phyloP scores from a whole-genome alignment of 768 basidiomycete genomes.

The Mycena alexandri region DNA sequence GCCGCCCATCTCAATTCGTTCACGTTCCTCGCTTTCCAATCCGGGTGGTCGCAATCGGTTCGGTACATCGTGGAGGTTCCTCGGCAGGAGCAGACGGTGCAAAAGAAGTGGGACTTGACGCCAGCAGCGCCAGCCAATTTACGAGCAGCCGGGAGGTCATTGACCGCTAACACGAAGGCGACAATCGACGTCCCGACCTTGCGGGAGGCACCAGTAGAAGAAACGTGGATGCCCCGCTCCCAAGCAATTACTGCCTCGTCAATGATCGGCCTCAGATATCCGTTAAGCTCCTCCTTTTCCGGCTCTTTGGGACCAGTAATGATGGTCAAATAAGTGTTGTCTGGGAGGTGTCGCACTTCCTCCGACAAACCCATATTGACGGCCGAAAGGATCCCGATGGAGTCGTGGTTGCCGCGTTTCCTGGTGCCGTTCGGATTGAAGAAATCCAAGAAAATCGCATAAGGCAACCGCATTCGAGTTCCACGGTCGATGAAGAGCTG shows the following conservation, averaged over 20 bases:
- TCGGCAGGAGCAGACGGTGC: slow-evolving; percentile 41
- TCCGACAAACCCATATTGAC: slow-evolving; percentile 45
- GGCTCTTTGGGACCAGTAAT: slow-evolving; percentile 44
- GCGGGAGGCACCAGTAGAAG: slow-evolving; percentile 17
- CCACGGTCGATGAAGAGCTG: slow-evolving; percentile 37
- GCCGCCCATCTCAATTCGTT: slow-evolving; percentile 26
- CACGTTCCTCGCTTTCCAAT: slow-evolving; percentile 28
- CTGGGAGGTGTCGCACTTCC: slow-evolving; percentile 41
- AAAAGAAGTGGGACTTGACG: slow-evolving; percentile 39
- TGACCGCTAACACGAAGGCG: slow-evolving; percentile 33
- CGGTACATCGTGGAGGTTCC: slow-evolving; percentile 25
- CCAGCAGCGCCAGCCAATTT: slow-evolving; percentile 42
- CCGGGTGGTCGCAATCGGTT: slow-evolving; percentile 27
- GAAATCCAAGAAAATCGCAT: slow-evolving; percentile 42
- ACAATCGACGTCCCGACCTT: background rate
- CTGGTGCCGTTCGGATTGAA: slow-evolving; percentile 44
- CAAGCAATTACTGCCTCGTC: slow-evolving; percentile 39
- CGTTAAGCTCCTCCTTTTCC: slow-evolving; percentile 38
- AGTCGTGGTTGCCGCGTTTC: slow-evolving; percentile 35
- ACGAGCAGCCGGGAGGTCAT: slow-evolving; percentile 46
- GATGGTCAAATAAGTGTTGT: slow-evolving; percentile 46
- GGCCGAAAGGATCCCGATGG: slow-evolving; percentile 44
- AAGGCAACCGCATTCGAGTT: slow-evolving; percentile 32
- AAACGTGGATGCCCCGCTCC: slow-evolving; percentile 30
- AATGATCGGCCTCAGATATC: slow-evolving; percentile 43